Base-by-base conservation (phyloP, 495 filamentous ascomycete species). In the Cudoniella acicularis region DNA sequence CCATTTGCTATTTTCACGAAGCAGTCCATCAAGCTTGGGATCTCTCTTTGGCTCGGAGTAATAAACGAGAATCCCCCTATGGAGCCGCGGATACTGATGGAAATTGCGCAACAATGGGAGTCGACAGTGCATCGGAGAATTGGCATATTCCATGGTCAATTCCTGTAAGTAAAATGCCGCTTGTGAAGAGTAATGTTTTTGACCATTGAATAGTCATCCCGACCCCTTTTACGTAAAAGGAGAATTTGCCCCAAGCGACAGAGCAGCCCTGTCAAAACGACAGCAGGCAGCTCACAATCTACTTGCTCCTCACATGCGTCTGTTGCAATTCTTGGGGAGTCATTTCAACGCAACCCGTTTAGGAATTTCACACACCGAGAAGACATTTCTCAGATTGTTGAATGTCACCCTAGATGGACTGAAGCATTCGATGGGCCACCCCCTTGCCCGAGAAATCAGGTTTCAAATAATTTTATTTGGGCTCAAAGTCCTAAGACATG, bases 11-110 rank as follows among this genome's bases (percentile, higher is more conserved):
- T 94, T 21, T 98, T 99, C 69, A 92, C 88, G 3, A 96, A 95
- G 71, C 90, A 96, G 68, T 89, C 90, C 16, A 94, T 99, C 68
- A 95, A 96, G 65, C 84, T 96, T 9, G 95, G 95, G 17, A 87
- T 98, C 26, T 96, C 92, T 17, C 80, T 98, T 9, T 99, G 95
- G 95, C 82, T 96, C 45, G 91, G 92, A 24, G 87, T 97, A 6
- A 97, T 98, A 63, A 92, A 98, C 68, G 95, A 98, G 67, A 98
- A 96, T 66, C 92, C 93, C 16, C 80, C 79, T 48, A 83, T 96
- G 73, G 90, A 96, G 67, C 77, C 92, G 1, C 86, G 89, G 47
- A 82, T 99, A 49, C 68, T 98, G 21, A 82, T 82, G 46, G 90
- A 95, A 66, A 86, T 98, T 59, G 87, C 87, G 2, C 85, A 89